Percentiles rank a stretch among this genome's conserved stretches.
Evolutionary conservation across 495 filamentous ascomycete species (phyloP).

Genomic region (Neohortaea acidophila): DNA sequence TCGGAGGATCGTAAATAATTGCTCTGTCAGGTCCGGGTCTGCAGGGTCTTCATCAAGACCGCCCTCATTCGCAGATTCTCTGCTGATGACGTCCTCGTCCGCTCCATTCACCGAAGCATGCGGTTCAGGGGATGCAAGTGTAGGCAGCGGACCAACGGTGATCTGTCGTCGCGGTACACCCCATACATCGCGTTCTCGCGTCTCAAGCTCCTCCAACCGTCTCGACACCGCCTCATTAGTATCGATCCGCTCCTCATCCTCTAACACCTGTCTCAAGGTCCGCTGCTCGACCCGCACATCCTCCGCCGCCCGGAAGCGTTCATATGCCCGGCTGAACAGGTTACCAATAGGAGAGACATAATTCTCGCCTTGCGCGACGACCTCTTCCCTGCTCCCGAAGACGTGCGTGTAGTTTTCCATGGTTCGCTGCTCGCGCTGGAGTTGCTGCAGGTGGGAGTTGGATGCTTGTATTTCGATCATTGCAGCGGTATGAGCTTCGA

Average conservation of each 20-base stretch:
- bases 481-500: slow-evolving; percentile 15
- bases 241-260: slow-evolving; percentile 11
- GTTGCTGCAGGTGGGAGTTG: slow-evolving; percentile 14
- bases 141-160: too few species aligned
- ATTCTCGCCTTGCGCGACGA: slow-evolving; percentile 23
- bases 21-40: too few species aligned
- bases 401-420: slow-evolving; percentile 23
- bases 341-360: slow-evolving; percentile 29
- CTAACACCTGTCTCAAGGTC: slow-evolving; percentile 17
- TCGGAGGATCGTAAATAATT: too few species aligned
- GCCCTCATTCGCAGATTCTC: too few species aligned
- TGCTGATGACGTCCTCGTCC: too few species aligned
- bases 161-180: slow-evolving; percentile 10
- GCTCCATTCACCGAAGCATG: too few species aligned
- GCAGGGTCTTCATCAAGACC: too few species aligned
- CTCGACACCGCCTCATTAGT: slow-evolving; percentile 7
- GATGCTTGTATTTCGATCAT: slow-evolving; percentile 15
- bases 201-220: slow-evolving; percentile 7
- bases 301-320: slow-evolving; percentile 25
- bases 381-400: slow-evolving; percentile 29
- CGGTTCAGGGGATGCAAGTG: too few species aligned
- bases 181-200: slow-evolving; percentile 15
- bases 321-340: slow-evolving; percentile 26
- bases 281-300: slow-evolving; percentile 18
- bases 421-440: slow-evolving; percentile 20